Base-by-base conservation (phyloP, 371 early-diverging fungal species). In the Capillidium heterosporum region DNA sequence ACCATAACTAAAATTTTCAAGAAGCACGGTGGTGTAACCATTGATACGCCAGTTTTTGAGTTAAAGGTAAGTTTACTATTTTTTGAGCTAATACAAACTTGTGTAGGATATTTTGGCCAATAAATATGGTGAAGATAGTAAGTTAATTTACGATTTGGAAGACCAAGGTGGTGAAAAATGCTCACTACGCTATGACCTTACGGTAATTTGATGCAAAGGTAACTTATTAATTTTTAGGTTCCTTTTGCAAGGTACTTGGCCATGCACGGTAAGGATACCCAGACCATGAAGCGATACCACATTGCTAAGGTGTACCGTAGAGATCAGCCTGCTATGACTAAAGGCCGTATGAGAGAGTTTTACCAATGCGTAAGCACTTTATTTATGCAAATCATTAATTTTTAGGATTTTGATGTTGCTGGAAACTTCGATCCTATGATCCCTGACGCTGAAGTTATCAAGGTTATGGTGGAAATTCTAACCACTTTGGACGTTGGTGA, bases 11-110 rank as follows among this genome's bases (percentile, higher is more conserved):
- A 60, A 1, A 80, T 95, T 10, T 99, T 97, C 71, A 89, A 94
- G 67, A 79, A 80, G 58, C 96, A 99, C 72, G 98, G 99, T 46
- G 99, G 87, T 35, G 88, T 95, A 32, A 90, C 95, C 0, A 95
- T 99, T 59, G 98, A 99, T 60, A 99, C 99, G 0, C 99, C 99
- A 8, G 97, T 96, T 31, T 99, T 99, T 75, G 99, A 99, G 69
- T 80, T 98, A 55, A 94, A 90, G 67, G 76, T 76, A 53, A 59
- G 42, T 15, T 0, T 13, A 41, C 1, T 26, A 21, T 42, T 32
- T 7, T 53, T 24, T 32, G 46, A 5, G 50, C 39, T 17, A 3
- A 21, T 17, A n/a, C 42, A 11, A 28, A 11, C 1, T 54, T 7
- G 11, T 19, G 41, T 59, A 73, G 75, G 94, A 95, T 63, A 91